Evolutionary conservation across 2,329 filamentous ascomycete genomes (phyloP), one percentile per base, ranked within the genome.

Genomic region (Cladophialophora exuberans): DNA sequence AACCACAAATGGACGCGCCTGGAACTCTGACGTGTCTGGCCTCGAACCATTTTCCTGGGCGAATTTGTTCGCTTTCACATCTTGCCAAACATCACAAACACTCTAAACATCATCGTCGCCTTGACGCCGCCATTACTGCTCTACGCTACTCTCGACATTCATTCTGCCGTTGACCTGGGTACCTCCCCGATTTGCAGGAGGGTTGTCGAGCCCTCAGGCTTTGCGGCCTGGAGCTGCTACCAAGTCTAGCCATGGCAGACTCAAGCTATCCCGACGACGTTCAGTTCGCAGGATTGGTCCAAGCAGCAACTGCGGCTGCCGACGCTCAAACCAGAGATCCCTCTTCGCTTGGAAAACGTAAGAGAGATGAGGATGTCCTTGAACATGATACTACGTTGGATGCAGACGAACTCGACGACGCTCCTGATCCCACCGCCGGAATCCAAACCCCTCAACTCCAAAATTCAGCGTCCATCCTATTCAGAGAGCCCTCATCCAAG

Each of bases 391-490:
- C 70, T 55, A 67, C 66, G 22, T 68, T 73, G 31, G 69, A 72
- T 55, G 54, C 54, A 35, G 46, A 53, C 18, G 46, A 38, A 17
- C 39, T 74, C 33, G 67, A 70, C 49, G 72, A 75, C 54, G 68
- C 72, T 11, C 60, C 69, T 33, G 55, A 61, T 23, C 41, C 49
- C 7, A 51, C 52, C 15, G 38, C 41, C 13, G 54, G 55, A 23
- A 23, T 41, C 47, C 41, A 31, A 28, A 47, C 38, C 57, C 73
- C 76, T 41, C 76, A 76, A 26, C 72, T 77, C 18, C 74, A 75
- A 31, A 79, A 78, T 43, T 80, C 75, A n/a, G 75, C 79, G 1
- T 77, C 77, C 1, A 79, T 80, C 2, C 69, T 82, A 7, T 83
- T 82, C 60, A 73, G 80, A 10, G 73, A 76, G 39, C 73, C 74